Conservation (phyloP, 169 alveolate species). For the Eimeria maxima region DNA sequence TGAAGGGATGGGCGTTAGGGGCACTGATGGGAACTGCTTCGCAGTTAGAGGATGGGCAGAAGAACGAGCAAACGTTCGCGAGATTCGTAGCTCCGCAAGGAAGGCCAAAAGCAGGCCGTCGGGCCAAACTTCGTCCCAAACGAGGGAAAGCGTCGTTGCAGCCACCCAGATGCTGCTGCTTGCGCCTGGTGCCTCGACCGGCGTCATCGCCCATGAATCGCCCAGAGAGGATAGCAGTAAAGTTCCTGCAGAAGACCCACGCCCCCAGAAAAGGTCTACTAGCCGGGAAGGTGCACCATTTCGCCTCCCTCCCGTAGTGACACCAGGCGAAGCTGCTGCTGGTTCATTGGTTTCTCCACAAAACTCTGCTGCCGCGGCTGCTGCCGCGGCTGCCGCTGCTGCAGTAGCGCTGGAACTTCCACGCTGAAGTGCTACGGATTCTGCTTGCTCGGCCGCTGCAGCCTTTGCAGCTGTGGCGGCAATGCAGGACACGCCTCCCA, state of each 20-base stretch:
- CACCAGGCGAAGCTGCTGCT: conserved; percentile 22
- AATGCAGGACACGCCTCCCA: not conserved
- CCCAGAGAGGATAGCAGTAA: not conserved
- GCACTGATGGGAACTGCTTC: not conserved
- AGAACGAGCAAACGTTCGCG: no score
- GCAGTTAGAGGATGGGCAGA: not conserved
- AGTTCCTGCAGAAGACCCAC: not conserved
- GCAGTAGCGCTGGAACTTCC: not conserved
- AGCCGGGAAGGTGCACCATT: not conserved
- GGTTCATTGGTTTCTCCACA: not conserved
- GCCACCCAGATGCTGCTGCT: conserved; percentile 64
- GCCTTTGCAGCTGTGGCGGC: not conserved
- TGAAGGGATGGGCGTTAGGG: conserved; percentile 1
- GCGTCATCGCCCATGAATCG: not conserved
- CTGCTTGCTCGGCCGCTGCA: conserved; percentile 5
- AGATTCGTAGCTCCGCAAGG: not conserved
- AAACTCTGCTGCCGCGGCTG: not conserved
- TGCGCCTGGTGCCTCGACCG: not conserved
- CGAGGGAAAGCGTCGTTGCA: conserved; percentile 6
- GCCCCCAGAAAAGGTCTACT: conserved; percentile 10
- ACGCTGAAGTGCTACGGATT: conserved; percentile 1
- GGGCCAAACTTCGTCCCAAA: conserved; percentile 30
- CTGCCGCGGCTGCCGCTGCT: not conserved
- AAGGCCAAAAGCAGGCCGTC: conserved; percentile 21
- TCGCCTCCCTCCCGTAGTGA: not conserved